Percentiles rank a stretch among this genome's conserved stretches.
Conservation (phyloP, 495 filamentous ascomycete species). For the Tuber umbilicatum region DNA sequence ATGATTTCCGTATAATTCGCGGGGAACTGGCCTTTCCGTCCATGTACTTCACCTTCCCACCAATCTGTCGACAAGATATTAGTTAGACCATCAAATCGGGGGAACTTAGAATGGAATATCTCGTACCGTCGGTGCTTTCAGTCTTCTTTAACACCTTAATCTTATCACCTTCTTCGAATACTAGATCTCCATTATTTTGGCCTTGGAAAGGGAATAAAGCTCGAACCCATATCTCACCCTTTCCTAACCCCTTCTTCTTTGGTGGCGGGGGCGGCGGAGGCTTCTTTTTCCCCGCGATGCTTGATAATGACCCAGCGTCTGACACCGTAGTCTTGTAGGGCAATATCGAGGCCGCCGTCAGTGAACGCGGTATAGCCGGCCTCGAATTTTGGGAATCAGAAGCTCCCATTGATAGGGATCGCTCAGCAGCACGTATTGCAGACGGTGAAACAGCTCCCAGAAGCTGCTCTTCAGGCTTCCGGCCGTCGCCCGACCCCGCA, state of each 20-base stretch:
- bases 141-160: constrained; percentile 82
- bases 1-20: constrained; percentile 70
- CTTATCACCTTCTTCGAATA: constrained; percentile 74
- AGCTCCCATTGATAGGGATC: background rate
- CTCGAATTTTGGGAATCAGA: constrained; percentile 5
- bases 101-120: background rate
- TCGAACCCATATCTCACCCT: constrained; percentile 59
- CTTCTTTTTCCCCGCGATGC: constrained; percentile 54
- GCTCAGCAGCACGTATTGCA: background rate
- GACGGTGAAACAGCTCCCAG: background rate
- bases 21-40: constrained; percentile 71
- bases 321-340: constrained; percentile 39
- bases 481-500: background rate
- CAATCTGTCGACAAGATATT: constrained; percentile 55
- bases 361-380: constrained; percentile 15
- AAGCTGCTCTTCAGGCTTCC: background rate
- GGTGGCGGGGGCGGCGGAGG: constrained; percentile 66
- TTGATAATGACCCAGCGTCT: constrained; percentile 14
- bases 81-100: background rate
- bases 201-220: constrained; percentile 77
- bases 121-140: constrained; percentile 58
- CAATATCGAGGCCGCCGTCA: constrained; percentile 30
- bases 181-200: constrained; percentile 65
- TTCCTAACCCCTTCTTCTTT: constrained; percentile 48
- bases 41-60: constrained; percentile 86